Percentiles rank a stretch among this genome's conserved stretches.
phyloP scores from a whole-genome alignment of 2,329 filamentous ascomycete species.

The Graphilbum ipis-grandicollis region DNA sequence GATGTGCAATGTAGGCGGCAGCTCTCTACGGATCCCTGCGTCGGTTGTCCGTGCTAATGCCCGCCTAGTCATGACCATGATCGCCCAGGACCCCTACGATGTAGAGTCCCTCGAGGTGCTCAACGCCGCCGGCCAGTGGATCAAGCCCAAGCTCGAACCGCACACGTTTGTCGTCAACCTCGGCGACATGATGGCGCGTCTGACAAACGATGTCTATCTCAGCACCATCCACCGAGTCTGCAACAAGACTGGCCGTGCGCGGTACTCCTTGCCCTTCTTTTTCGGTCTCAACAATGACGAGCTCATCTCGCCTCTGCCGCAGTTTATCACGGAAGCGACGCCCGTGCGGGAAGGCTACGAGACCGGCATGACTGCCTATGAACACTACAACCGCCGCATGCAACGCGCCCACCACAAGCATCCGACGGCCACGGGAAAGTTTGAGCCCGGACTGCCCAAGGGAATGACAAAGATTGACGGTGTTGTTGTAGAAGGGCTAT shows the following conservation, averaged over 20 bases:
- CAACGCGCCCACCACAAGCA: conserved; percentile 3
- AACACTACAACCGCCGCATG: conserved; percentile 3
- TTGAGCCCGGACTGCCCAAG: neutral
- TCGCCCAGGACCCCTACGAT: conserved; percentile 1
- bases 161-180: conserved; percentile 4
- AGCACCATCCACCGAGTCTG: conserved; percentile 4
- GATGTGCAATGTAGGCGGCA: conserved; percentile 1
- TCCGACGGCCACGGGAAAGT: conserved; percentile 1
- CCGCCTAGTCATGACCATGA: conserved; percentile 2
- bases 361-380: conserved; percentile 1
- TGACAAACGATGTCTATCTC: conserved; percentile 4
- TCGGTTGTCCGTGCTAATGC: neutral
- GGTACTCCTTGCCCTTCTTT: conserved; percentile 2
- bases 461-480: conserved; percentile 2
- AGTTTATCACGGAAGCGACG: neutral
- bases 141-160: conserved; percentile 1
- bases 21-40: neutral
- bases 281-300: conserved; percentile 3
- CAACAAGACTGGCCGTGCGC: conserved; percentile 1
- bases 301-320: conserved; percentile 1
- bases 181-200: conserved; percentile 3
- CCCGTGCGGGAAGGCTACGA: neutral
- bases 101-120: conserved; percentile 3
- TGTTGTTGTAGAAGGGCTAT: neutral
- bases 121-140: conserved; percentile 3